Conservation (phyloP, 2,329 filamentous ascomycete genomes). For the Elsinoe batatas region DNA sequence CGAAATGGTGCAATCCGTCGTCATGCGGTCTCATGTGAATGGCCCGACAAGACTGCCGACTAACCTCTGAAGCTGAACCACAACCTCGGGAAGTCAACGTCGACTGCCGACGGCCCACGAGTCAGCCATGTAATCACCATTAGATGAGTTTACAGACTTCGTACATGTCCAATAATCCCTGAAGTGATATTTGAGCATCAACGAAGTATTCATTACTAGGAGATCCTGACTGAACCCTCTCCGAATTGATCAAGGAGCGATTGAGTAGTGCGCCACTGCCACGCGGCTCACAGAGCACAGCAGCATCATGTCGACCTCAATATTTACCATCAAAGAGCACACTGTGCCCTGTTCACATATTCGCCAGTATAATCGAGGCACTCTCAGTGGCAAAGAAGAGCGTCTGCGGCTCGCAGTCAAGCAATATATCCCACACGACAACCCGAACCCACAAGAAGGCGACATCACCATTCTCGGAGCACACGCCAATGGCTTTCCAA, state of each 20-base stretch:
- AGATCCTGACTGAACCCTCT: background rate
- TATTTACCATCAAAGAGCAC: constrained; percentile 64
- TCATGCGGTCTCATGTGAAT: background rate
- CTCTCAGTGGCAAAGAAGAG: constrained; percentile 63
- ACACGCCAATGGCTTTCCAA: constrained; percentile 88
- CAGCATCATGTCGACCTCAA: constrained; percentile 29
- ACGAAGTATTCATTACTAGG: no score
- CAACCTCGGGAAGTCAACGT: constrained; percentile 7
- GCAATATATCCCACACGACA: constrained; percentile 68
- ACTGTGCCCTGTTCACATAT: constrained; percentile 65
- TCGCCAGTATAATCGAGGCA: constrained; percentile 68
- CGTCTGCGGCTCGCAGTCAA: constrained; percentile 66
- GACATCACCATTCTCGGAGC: constrained; percentile 78
- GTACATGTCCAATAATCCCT: no score
- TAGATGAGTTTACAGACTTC: background rate
- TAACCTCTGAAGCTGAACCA: background rate
- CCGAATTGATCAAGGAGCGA: background rate
- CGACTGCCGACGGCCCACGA: background rate
- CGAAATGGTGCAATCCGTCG: background rate
- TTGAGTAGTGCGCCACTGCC: background rate
- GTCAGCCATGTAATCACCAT: background rate
- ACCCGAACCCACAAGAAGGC: constrained; percentile 56
- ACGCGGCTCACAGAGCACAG: background rate
- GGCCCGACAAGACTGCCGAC: no score
- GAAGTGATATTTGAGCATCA: no score